Conservation (phyloP, 2,329 filamentous ascomycete genomes). For the Aspergillus amoenus region DNA sequence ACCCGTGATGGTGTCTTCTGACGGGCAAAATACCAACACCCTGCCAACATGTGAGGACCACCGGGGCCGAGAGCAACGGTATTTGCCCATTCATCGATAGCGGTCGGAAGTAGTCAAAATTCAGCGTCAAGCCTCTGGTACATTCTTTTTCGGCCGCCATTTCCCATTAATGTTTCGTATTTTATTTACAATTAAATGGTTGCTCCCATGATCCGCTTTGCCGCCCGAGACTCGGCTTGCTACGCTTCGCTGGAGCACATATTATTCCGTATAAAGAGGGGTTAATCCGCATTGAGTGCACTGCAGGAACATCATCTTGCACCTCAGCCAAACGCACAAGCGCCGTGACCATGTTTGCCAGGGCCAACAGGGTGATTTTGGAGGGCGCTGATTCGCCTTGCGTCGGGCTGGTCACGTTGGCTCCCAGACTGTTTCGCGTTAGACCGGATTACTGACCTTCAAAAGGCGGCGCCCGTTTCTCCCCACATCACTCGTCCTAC, state of each 20-base stretch:
- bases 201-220: background rate
- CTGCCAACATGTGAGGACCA: conserved; percentile 9
- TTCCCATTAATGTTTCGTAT: background rate
- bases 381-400: conserved; percentile 18
- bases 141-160: background rate
- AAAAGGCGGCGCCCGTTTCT: conserved; percentile 38
- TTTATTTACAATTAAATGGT: background rate
- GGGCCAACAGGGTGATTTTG: conserved; percentile 9
- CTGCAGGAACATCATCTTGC: conserved; percentile 11
- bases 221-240: background rate
- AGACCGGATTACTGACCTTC: conserved; percentile 38
- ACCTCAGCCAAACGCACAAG: background rate
- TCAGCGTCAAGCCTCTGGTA: background rate
- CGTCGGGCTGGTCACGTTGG: conserved; percentile 36
- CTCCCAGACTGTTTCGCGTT: conserved; percentile 38
- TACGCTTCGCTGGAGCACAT: background rate
- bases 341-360: conserved; percentile 1
- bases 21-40: background rate
- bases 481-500: conserved; percentile 30
- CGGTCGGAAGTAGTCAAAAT: background rate
- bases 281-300: conserved; percentile 1
- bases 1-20: conserved; percentile 15
- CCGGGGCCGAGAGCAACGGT: background rate
- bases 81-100: background rate
- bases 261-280: background rate